Evolutionary conservation across 2,329 filamentous ascomycete species (phyloP).

Genomic region (Diaporthe eres): DNA sequence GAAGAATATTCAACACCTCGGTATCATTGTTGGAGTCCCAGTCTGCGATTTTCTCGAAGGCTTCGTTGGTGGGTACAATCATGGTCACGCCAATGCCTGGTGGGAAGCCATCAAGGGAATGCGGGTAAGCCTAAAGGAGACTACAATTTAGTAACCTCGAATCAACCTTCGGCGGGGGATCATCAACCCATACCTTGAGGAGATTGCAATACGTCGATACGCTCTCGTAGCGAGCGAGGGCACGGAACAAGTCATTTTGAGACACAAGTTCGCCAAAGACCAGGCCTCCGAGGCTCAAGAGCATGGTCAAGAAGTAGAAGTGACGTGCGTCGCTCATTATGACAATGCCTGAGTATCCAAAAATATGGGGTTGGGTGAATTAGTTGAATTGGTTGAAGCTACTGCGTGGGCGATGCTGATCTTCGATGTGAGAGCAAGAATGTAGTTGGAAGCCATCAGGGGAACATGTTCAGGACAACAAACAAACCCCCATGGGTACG

Average conservation of each 20-base stretch:
- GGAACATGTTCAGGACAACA: not conserved
- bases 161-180: not conserved
- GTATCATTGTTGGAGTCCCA: slow-evolving; percentile 62
- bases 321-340: not conserved
- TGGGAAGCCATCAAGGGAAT: slow-evolving; percentile 60
- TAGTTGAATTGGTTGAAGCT: not conserved
- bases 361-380: too few species aligned
- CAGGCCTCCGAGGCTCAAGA: not conserved
- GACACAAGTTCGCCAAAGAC: not conserved
- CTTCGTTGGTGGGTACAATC: slow-evolving; percentile 73
- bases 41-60: slow-evolving; percentile 65
- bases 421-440: not conserved
- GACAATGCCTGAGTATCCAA: not conserved
- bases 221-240: not conserved
- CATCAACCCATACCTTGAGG: not conserved
- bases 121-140: slow-evolving; percentile 50
- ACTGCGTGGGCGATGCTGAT: not conserved
- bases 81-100: slow-evolving; percentile 59
- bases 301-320: not conserved
- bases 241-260: not conserved
- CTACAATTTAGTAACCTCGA: not conserved
- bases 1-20: slow-evolving; percentile 67
- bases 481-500: not conserved
- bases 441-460: not conserved
- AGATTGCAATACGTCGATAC: not conserved